phyloP scores from a whole-genome alignment of 139 green algal species.

The Astrephomene gubernaculifera region DNA sequence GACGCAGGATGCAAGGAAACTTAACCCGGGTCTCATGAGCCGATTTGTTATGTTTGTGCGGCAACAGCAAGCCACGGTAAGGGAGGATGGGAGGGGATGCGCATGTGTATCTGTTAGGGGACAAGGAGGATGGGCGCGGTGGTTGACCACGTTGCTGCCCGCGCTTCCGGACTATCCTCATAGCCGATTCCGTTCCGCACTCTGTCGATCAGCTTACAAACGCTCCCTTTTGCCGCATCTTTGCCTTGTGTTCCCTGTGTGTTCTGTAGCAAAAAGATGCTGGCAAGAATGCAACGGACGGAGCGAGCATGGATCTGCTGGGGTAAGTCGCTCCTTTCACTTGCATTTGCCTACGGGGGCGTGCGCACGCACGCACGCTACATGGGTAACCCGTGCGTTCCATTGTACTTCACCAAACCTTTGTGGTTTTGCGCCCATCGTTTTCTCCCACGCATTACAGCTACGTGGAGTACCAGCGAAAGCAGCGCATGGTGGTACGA shows the following conservation, averaged over 20 bases:
- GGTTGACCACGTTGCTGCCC: no score
- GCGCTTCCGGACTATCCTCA: no score
- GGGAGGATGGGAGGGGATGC: no score
- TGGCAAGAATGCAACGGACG: neutral
- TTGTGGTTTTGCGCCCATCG: constrained; percentile 12
- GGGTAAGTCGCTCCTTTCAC: neutral
- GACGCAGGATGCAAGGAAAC: constrained; percentile 22
- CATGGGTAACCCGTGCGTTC: constrained; percentile 24
- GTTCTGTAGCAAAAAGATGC: constrained; percentile 8
- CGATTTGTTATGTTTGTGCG: constrained; percentile 40
- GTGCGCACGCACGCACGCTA: neutral
- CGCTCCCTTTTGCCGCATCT: neutral
- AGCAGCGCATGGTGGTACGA: constrained; percentile 42
- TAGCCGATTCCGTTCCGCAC: no score
- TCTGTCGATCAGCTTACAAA: no score
- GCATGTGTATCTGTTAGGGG: no score
- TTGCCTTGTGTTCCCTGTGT: neutral
- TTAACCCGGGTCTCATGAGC: constrained; percentile 26
- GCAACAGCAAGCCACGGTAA: constrained; percentile 32
- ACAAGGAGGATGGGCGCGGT: no score
- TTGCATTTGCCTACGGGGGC: neutral
- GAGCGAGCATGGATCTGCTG: constrained; percentile 19
- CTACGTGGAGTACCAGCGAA: no score
- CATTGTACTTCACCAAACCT: neutral
- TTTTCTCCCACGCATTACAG: constrained; percentile 55